Percentiles rank a stretch among this genome's conserved stretches.
These are phyloP conservation scores for Mrakiaceae sp. DNA, from an alignment of 1,284 basidiomycete genomes.

Conservation along the genomic window DNA sequence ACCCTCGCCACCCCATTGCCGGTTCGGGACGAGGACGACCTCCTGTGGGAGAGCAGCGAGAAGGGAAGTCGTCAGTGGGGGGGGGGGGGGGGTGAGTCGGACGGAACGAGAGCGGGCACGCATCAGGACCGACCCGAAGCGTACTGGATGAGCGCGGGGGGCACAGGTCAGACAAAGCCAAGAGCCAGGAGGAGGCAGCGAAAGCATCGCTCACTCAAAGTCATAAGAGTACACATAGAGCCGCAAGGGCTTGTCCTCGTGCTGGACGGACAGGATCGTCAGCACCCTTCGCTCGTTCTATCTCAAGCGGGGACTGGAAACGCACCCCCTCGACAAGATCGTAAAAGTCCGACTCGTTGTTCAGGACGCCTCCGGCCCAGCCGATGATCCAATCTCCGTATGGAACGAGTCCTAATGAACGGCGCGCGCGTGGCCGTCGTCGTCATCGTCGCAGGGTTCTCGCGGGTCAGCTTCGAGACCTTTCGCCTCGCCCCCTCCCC, in stretches of 20 bases:
- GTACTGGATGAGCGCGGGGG: background rate
- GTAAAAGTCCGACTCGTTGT: slow-evolving; percentile 93
- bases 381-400: slow-evolving; percentile 84
- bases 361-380: slow-evolving; percentile 86
- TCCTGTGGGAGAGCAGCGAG: slow-evolving; percentile 35
- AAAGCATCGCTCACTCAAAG: slow-evolving; percentile 65
- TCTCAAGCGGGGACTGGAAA: slow-evolving; percentile 14
- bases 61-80: too few relatives aligned
- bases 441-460: background rate
- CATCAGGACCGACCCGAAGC: background rate
- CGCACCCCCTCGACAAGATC: slow-evolving; percentile 83
- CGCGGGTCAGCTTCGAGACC: background rate
- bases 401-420: slow-evolving; percentile 54
- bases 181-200: slow-evolving; percentile 20
- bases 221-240: slow-evolving; percentile 96
- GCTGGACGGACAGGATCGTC: slow-evolving; percentile 39
- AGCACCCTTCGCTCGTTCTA: background rate
- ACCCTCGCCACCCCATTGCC: slow-evolving; percentile 92
- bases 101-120: background rate
- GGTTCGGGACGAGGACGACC: slow-evolving; percentile 82
- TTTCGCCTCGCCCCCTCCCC: background rate
- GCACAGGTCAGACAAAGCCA: slow-evolving; percentile 11
- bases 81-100: background rate
- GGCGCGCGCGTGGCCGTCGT: background rate
- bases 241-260: slow-evolving; percentile 80